These are phyloP conservation scores for Onygena corvina DNA, from an alignment of 2,329 filamentous ascomycete species.

Conservation along the genomic window DNA sequence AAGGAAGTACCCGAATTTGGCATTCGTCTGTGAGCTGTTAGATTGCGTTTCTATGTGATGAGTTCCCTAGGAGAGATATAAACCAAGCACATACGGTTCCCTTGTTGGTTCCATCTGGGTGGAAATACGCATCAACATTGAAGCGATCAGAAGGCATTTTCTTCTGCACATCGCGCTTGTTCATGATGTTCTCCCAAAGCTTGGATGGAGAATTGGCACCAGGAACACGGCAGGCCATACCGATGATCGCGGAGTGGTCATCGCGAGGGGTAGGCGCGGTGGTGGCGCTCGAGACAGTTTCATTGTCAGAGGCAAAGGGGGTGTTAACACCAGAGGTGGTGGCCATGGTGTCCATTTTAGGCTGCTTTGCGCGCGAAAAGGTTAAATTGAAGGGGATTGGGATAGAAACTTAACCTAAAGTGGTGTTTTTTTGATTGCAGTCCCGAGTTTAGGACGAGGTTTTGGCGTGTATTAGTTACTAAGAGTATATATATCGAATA, in stretches of 20 bases:
- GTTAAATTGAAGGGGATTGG: not conserved
- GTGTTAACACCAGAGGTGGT: constrained; percentile 2
- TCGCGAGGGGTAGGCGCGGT: constrained; percentile 6
- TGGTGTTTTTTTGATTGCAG: not conserved
- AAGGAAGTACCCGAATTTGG: constrained; percentile 15
- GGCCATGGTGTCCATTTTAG: constrained; percentile 7
- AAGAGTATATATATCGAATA: constrained; percentile 3
- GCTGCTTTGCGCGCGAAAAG: not conserved
- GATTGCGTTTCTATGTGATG: not conserved
- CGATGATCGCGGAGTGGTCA: constrained; percentile 7
- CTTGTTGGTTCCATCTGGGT: constrained; percentile 11
- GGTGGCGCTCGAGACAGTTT: constrained; percentile 6
- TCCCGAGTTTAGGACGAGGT: not conserved
- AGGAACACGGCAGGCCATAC: constrained; percentile 12
- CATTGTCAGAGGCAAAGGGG: constrained; percentile 3
- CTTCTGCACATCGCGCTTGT: constrained; percentile 9
- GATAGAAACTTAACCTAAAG: not conserved
- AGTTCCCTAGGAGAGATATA: not conserved
- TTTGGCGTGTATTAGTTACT: constrained; percentile 1
- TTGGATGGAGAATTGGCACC: constrained; percentile 10
- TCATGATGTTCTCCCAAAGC: constrained; percentile 11
- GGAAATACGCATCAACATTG: constrained; percentile 15
- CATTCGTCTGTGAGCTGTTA: constrained; percentile 7
- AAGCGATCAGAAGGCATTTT: constrained; percentile 12
- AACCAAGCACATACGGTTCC: constrained; percentile 11